Conservation (phyloP, 208 protist genomes). For the Histomonas meleagridis region DNA sequence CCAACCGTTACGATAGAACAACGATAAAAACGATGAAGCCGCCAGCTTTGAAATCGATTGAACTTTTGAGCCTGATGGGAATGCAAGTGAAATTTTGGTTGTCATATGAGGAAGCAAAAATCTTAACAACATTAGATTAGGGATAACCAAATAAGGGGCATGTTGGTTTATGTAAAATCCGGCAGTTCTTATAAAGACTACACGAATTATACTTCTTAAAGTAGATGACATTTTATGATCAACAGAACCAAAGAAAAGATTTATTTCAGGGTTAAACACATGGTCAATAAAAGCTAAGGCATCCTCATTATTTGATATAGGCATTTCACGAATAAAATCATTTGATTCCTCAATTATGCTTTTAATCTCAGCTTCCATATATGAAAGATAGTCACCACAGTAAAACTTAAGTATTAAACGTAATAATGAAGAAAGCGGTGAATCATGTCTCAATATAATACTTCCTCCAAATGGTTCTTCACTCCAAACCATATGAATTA, state of each 20-base stretch:
- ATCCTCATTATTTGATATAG: not conserved
- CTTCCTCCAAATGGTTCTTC: not conserved
- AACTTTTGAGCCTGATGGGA: not conserved
- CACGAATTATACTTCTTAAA: not conserved
- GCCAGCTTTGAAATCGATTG: not conserved
- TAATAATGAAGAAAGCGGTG: not conserved
- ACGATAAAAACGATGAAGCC: not conserved
- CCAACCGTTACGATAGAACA: not conserved
- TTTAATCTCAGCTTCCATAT: not conserved
- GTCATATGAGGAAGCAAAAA: not conserved
- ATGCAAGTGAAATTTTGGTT: too few species aligned
- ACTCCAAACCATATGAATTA: not conserved
- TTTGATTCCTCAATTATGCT: not conserved
- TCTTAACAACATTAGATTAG: not conserved
- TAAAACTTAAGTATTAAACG: not conserved
- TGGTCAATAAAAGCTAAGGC: not conserved
- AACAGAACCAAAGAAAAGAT: not conserved
- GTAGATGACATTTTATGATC: not conserved
- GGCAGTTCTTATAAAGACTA: not conserved
- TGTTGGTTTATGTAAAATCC: not conserved
- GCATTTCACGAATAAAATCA: not conserved
- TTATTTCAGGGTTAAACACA: not conserved
- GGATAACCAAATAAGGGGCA: not conserved
- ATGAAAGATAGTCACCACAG: not conserved
- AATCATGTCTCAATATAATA: not conserved